phyloP scores from a whole-genome alignment of 805 yeast species.

The Metschnikowia kunwiensis region DNA sequence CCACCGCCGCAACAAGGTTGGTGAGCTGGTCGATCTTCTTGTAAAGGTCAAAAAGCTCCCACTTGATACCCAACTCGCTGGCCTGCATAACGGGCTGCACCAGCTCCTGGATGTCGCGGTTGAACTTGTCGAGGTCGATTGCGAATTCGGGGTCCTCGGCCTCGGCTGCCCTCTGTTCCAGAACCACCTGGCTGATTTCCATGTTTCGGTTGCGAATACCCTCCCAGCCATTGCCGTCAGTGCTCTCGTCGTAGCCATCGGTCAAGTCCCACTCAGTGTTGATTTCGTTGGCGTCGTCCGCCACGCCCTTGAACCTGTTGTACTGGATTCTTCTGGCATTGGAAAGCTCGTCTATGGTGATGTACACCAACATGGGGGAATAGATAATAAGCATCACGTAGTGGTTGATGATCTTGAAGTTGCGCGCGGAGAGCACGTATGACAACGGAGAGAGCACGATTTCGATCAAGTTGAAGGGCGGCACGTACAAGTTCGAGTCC shows the following conservation, averaged over 20 bases:
- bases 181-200: slow-evolving; percentile 37
- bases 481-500: slow-evolving; percentile 78
- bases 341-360: slow-evolving; percentile 61
- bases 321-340: slow-evolving; percentile 68
- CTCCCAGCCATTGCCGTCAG: slow-evolving; percentile 30
- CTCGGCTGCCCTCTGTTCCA: slow-evolving; percentile 62
- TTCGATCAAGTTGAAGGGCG: slow-evolving; percentile 80
- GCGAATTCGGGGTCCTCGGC: slow-evolving; percentile 64
- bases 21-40: slow-evolving; percentile 48
- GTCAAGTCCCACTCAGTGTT: slow-evolving; percentile 81
- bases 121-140: slow-evolving; percentile 51
- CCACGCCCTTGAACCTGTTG: slow-evolving; percentile 57
- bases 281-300: slow-evolving; percentile 77
- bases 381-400: slow-evolving; percentile 62
- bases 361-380: slow-evolving; percentile 60
- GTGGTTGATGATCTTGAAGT: slow-evolving; percentile 44
- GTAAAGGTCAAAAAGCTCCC: slow-evolving; percentile 61
- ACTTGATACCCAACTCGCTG: slow-evolving; percentile 51
- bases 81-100: slow-evolving; percentile 63
- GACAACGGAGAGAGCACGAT: slow-evolving; percentile 33
- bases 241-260: slow-evolving; percentile 59
- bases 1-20: slow-evolving; percentile 35
- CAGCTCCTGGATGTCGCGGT: slow-evolving; percentile 42
- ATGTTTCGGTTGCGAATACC: slow-evolving; percentile 38
- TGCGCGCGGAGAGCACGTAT: slow-evolving; percentile 33